Evolutionary conservation across 2,329 filamentous ascomycete species (phyloP).

Genomic region (Monilinia fructicola): DNA sequence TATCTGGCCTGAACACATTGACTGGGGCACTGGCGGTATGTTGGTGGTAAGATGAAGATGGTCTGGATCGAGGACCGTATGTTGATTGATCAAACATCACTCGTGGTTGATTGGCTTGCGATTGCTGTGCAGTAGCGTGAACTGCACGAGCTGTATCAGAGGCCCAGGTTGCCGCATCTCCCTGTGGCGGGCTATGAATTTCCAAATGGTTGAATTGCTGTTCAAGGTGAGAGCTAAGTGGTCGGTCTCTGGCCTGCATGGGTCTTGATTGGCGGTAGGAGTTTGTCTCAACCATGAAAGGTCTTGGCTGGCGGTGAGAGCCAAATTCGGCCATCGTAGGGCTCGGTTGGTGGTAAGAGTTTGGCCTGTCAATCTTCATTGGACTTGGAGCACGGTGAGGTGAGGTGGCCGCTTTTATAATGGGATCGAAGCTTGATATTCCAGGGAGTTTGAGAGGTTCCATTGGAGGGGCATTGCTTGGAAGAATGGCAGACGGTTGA

Average conservation of each 20-base stretch:
- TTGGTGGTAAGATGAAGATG: slow-evolving; percentile 45
- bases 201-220: slow-evolving; percentile 66
- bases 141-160: slow-evolving; percentile 56
- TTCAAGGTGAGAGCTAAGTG: slow-evolving; percentile 56
- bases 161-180: slow-evolving; percentile 58
- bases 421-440: slow-evolving; percentile 86
- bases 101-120: slow-evolving; percentile 46
- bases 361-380: slow-evolving; percentile 67
- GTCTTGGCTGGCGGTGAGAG: slow-evolving; percentile 14
- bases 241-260: slow-evolving; percentile 46
- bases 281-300: slow-evolving; percentile 8
- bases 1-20: slow-evolving; percentile 57
- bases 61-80: slow-evolving; percentile 40
- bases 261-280: slow-evolving; percentile 25
- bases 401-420: slow-evolving; percentile 62
- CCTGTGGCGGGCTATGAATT: slow-evolving; percentile 54
- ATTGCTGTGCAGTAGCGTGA: slow-evolving; percentile 54
- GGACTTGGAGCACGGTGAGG: slow-evolving; percentile 67
- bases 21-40: slow-evolving; percentile 61
- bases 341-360: slow-evolving; percentile 23
- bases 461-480: slow-evolving; percentile 48
- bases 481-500: slow-evolving; percentile 32
- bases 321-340: slow-evolving; percentile 43
- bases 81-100: slow-evolving; percentile 57
- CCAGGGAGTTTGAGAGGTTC: slow-evolving; percentile 68